Conservation (phyloP, 495 filamentous ascomycete species). For the Pyronema omphalodes region DNA sequence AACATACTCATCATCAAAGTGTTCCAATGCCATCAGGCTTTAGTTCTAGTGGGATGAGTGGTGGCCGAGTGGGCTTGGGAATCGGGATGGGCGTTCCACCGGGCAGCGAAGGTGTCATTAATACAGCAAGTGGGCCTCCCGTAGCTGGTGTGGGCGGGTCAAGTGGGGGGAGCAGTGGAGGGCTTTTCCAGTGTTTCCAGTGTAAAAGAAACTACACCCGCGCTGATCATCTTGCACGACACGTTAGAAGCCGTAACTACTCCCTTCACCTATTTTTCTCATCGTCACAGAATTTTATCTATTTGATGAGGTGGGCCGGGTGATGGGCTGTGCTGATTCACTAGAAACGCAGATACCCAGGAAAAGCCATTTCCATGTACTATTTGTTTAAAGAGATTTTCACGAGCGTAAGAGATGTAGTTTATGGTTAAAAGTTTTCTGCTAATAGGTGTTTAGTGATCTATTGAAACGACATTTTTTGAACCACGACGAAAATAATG, state of each 20-base stretch:
- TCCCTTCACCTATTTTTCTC: background rate
- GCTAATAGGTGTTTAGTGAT: constrained; percentile 23
- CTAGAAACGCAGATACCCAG: constrained; percentile 27
- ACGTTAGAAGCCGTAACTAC: constrained; percentile 33
- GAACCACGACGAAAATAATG: constrained; percentile 31
- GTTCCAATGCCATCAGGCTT: too few species aligned
- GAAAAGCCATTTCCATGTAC: constrained; percentile 35
- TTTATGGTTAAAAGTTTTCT: background rate
- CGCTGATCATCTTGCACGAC: constrained; percentile 38
- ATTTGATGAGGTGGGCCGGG: too few species aligned
- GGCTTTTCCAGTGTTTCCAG: constrained; percentile 35
- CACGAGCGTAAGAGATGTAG: constrained; percentile 27
- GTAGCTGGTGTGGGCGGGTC: background rate
- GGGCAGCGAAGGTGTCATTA: too few species aligned
- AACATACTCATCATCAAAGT: too few species aligned
- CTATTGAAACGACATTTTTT: constrained; percentile 36
- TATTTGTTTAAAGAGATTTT: constrained; percentile 37
- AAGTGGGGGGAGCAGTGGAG: background rate
- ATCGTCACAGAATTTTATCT: background rate
- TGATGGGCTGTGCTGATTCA: background rate
- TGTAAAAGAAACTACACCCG: constrained; percentile 37
- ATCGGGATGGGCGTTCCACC: too few species aligned
- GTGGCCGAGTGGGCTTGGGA: too few species aligned
- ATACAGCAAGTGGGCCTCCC: too few species aligned
- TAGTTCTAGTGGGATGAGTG: too few species aligned